Base-by-base conservation (phyloP, 2,329 filamentous ascomycete genomes). In the Aspergillus ustus region DNA sequence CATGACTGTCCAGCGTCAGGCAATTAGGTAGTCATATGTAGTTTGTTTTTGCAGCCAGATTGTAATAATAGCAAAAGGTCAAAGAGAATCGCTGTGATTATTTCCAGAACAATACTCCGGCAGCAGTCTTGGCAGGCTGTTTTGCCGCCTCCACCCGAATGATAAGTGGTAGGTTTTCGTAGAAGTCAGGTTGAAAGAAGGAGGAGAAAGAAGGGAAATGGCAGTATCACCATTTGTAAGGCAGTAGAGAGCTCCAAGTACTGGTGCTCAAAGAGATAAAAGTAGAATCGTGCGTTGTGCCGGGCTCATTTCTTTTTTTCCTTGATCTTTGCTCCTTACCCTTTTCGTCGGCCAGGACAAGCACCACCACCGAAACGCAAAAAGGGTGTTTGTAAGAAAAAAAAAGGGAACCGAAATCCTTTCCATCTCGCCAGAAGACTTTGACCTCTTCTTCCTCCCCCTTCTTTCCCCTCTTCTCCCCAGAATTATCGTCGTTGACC, bases 401-500 rank as follows among this genome's bases (percentile, higher is more conserved):
- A 64, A 62, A 59, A 57, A 52, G 52, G 57, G 43, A 62, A 57
- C 52, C 60, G 54, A 51, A 60, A 60, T 60, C 58, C 60, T 60
- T 61, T 60, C 45, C 55, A 57, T 52, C 54, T 56, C 58, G 59
- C 61, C 61, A 52, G 61, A 51, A 63, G 59, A 62, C 68, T 61
- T 62, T 56, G 40, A 52, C 60, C 59, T 63, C 49, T 57, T 56
- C 53, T 61, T 58, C 53, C 59, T 60, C 67, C 70, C 66, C 59
- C 62, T 52, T 57, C 59, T 59, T 62, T 58, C 52, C 40, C 56
- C 37, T 40, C 25, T 40, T n/a, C 17, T 22, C 65, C 60, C 65
- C 62, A 62, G 54, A 66, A 49, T 45, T 59, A 63, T 66, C 64
- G 66, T 67, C 66, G 66, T 64, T 64, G 62, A 63, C 61, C 66